Base-by-base conservation (phyloP, 768 basidiomycete species). In the Hericium rajendrae region DNA sequence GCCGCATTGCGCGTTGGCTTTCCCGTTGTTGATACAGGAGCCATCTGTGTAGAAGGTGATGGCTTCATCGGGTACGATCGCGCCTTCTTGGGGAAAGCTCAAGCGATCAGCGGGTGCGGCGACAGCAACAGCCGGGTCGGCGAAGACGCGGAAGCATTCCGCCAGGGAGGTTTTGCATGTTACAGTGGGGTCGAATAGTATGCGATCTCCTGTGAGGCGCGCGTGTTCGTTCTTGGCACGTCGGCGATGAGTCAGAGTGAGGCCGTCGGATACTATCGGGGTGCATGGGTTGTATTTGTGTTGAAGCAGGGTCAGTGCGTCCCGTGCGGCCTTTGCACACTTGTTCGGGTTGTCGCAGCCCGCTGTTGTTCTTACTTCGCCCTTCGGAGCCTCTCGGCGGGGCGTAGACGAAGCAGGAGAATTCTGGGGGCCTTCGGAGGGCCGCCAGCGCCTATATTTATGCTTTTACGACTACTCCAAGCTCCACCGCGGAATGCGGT, bases 21-120 rank as follows among this genome's bases (percentile, higher is more conserved):
- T 22, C 22, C 22, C 22, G 22, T 22, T 22, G 22, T 22, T 22
- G 22, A 22, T 22, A 56, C 68, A 68, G 0, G 66, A 65, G 0
- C 70, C 67, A 28, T 70, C 69, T 0, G 69, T 72, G 37, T 68
- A 71, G 4, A 60, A 57, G 1, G 37, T 48, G 3, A 38, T 11
- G 18, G 5, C 10, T 20, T 53, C n/a, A 38, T 43, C 15, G 4
- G 6, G 13, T 22, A 22, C 22, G 22, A 22, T 22, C 22, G 22
- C 6, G 10, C 24, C 24, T 2, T 28, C 22, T 24, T 12, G 22
- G 6, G 51, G 51, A 2, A 13, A 13, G 20, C 15, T 20, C 2
- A 41, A 53, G 2, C 57, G 37, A 6, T 37, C 11, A 15, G 54
- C 41, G 8, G 49, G 39, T 8, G 11, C 9, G 12, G 4, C 12